Conservation (phyloP, 306 rosid genomes). For the Oemleria cerasiformis region DNA sequence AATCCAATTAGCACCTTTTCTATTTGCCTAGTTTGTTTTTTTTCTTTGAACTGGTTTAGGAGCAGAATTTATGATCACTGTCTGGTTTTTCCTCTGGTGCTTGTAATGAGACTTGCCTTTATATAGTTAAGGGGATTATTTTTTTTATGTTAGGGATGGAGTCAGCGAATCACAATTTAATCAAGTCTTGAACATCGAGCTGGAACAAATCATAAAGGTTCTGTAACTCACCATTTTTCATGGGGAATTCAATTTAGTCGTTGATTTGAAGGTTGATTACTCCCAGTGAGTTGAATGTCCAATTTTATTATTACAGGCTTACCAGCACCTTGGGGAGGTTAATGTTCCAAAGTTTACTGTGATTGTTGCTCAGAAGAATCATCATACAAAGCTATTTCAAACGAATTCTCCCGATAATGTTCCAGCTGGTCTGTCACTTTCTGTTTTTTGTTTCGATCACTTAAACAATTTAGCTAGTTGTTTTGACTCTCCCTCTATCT, state of each 20-base stretch:
- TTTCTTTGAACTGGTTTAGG: background rate
- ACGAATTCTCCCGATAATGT: conserved; percentile 57
- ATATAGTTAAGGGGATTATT: background rate
- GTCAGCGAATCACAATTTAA: conserved; percentile 88
- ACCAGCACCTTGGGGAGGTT: conserved; percentile 67
- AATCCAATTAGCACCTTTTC: background rate
- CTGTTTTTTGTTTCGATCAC: background rate
- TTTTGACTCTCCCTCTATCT: conserved; percentile 3
- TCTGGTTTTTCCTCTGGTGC: conserved; percentile 4
- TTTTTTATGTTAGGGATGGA: conserved; percentile 67
- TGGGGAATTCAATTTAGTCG: background rate
- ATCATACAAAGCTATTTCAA: conserved; percentile 72
- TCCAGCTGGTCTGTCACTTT: conserved; percentile 73
- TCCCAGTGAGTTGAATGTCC: background rate
- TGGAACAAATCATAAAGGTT: conserved; percentile 85
- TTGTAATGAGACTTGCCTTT: background rate
- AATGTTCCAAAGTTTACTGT: conserved; percentile 74
- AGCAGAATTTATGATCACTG: background rate
- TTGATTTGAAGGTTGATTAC: conserved; percentile 2
- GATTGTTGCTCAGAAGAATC: conserved; percentile 84
- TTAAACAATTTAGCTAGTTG: background rate
- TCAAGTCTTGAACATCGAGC: conserved; percentile 82
- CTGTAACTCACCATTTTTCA: conserved; percentile 11
- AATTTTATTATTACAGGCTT: conserved; percentile 55
- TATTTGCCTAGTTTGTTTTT: background rate